Evolutionary conservation across 176 grass and related monocot genomes (phyloP), one percentile per base, ranked within the genome.

Genomic region (Tillandsia leiboldiana): DNA sequence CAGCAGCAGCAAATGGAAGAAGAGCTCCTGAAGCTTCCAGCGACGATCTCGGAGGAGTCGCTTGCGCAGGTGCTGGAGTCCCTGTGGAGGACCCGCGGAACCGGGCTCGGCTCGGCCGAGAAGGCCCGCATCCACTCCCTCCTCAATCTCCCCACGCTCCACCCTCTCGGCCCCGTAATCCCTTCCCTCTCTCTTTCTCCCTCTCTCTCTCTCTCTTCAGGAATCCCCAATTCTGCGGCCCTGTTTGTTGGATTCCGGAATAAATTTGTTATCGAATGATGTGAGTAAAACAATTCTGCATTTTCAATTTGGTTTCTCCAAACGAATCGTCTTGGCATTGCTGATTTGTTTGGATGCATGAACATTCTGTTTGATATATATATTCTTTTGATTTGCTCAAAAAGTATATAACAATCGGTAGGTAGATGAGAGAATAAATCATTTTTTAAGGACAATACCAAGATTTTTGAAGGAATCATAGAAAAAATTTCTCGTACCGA

Each of bases 61-160:
- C 24, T 72, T 2, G 26, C 26, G 9, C 50, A 18, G 8, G 70
- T 72, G 52, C 15, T 72, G 52, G 70, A 72, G 53, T 3, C 51
- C 15, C 53, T 72, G 9, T 72, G 70, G 70, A 56, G 47, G 13
- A 72, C 26, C 10, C 12, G 70, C 11, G 48, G 7, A 53, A 72
- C 27, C 52, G 70, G 70, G 22, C 26, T 72, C 70, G 28, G 6
- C 42, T 48, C 70, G 14, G 9, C 26, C 3, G 70, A 58, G 8
- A 72, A 58, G 53, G 2, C 52, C 11, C 53, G 52, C 26, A 2
- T 72, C 15, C 70, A 58, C 3, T 72, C 70, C 70, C 70, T 61
- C 28, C 70, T 72, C 70, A 51, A 18, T 28, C 51, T 72, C 52
- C 27, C 70, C 52, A 20, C 70, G 26, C 50, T 24, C 28, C 14